Percentiles rank a stretch among this genome's conserved stretches.
phyloP scores from a whole-genome alignment of 495 filamentous ascomycete species.

The Penicillium flavigenum region DNA sequence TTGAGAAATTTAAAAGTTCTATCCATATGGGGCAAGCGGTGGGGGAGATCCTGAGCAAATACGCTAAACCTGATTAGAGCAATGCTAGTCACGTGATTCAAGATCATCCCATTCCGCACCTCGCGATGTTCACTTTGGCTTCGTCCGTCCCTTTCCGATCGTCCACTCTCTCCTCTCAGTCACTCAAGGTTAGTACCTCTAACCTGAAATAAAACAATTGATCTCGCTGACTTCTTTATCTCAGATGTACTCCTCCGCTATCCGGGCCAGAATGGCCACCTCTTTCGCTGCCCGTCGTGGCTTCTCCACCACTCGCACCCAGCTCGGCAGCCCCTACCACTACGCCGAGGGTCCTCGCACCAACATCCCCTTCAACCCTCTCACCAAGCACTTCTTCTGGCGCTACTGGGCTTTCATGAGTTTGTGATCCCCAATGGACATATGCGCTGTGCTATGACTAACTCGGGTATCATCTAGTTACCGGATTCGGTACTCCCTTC shows the following conservation, averaged over 20 bases:
- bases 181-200: slow-evolving; percentile 34
- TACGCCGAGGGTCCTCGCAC: slow-evolving; percentile 93
- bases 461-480: slow-evolving; percentile 45
- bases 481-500: slow-evolving; percentile 79
- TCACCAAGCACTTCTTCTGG: slow-evolving; percentile 76
- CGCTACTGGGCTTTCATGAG: slow-evolving; percentile 81
- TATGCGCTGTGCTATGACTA: slow-evolving; percentile 27
- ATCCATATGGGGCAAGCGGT: slow-evolving; percentile 29
- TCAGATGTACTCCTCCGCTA: slow-evolving; percentile 82
- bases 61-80: slow-evolving; percentile 18
- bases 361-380: slow-evolving; percentile 96
- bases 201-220: slow-evolving; percentile 8
- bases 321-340: slow-evolving; percentile 88
- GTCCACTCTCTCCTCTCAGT: slow-evolving; percentile 32
- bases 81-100: slow-evolving; percentile 28
- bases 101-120: slow-evolving; percentile 29
- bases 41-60: slow-evolving; percentile 13
- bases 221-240: slow-evolving; percentile 1
- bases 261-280: slow-evolving; percentile 65
- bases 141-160: slow-evolving; percentile 34
- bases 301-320: slow-evolving; percentile 87
- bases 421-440: slow-evolving; percentile 41
- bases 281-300: slow-evolving; percentile 77
- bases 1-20: slow-evolving; percentile 39
- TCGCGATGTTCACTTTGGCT: slow-evolving; percentile 29